These are phyloP conservation scores for Gleditsia sinensis DNA, from an alignment of 306 rosid genomes.

Conservation along the genomic window DNA sequence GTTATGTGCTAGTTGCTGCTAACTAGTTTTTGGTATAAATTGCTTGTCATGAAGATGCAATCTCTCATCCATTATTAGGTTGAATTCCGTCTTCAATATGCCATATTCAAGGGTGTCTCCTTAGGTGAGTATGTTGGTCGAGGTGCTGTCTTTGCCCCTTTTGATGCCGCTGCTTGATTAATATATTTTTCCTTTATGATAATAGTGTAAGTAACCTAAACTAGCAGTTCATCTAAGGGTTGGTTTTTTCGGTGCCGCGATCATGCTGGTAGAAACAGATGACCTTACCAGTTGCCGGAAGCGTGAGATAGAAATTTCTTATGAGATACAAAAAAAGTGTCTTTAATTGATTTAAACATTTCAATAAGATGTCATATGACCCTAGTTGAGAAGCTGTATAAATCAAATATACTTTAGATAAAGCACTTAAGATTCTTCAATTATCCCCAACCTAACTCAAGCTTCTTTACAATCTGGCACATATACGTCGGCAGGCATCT, in stretches of 20 bases:
- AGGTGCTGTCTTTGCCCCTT: neutral
- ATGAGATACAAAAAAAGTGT: neutral
- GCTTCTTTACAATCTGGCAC: slow-evolving; percentile 28
- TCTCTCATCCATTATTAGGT: too few relatives aligned
- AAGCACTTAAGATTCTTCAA: neutral
- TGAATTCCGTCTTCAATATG: too few relatives aligned
- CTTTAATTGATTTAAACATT: neutral
- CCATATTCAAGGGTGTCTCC: neutral
- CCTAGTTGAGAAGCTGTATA: neutral
- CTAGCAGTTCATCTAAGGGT: neutral
- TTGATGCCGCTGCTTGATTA: neutral
- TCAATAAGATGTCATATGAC: neutral
- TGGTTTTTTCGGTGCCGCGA: neutral
- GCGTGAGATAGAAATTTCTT: neutral
- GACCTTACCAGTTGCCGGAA: neutral
- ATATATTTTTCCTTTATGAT: neutral
- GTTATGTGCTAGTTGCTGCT: neutral
- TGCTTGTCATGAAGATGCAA: neutral
- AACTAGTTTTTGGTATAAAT: neutral
- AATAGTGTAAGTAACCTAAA: neutral
- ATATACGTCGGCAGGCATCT: neutral
- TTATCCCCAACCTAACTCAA: neutral
- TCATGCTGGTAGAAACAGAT: neutral
- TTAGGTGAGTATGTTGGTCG: neutral
- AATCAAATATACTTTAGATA: neutral